Percentiles rank a stretch among this genome's conserved stretches.
phyloP scores from a whole-genome alignment of 2,329 filamentous ascomycete species.

The Cryphonectria parasitica region DNA sequence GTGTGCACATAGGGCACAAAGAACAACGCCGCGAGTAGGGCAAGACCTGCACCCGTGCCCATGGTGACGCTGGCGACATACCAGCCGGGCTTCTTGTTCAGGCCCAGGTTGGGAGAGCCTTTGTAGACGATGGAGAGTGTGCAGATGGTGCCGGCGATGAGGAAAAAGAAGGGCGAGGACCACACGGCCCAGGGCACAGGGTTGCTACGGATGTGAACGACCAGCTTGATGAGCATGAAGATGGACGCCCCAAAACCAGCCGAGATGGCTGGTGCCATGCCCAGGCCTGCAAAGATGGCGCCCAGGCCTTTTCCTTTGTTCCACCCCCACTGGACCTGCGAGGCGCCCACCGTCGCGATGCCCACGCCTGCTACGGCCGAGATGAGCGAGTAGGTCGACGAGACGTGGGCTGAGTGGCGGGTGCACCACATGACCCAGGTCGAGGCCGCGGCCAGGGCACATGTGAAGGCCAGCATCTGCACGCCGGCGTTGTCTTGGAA shows the following conservation, averaged over 20 bases:
- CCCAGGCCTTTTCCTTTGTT: conserved; percentile 69
- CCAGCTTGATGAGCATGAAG: conserved; percentile 42
- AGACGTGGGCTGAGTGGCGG: conserved; percentile 71
- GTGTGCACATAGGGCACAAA: conserved; percentile 73
- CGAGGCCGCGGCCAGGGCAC: conserved; percentile 66
- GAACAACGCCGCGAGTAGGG: conserved; percentile 65
- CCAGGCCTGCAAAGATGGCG: conserved; percentile 72
- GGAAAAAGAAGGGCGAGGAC: conserved; percentile 76
- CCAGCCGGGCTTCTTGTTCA: conserved; percentile 68
- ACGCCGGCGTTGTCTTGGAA: conserved; percentile 66
- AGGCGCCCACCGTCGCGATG: conserved; percentile 67
- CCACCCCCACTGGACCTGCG: conserved; percentile 70
- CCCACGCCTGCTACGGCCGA: conserved; percentile 71
- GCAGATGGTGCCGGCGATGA: conserved; percentile 74
- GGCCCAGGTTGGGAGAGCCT: conserved; percentile 69
- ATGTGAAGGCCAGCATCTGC: conserved; percentile 70
- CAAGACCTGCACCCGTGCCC: conserved; percentile 64
- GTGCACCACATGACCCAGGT: conserved; percentile 84
- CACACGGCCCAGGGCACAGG: conserved; percentile 74
- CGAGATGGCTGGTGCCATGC: conserved; percentile 71
- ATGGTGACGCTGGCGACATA: conserved; percentile 70
- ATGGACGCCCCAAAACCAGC: conserved; percentile 49
- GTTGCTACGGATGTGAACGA: conserved; percentile 73
- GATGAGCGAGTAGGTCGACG: conserved; percentile 73
- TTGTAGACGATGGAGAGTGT: conserved; percentile 82